These are phyloP conservation scores for Coemansia sp. DNA, from an alignment of 192 early-diverging fungal genomes.

Conservation along the genomic window DNA sequence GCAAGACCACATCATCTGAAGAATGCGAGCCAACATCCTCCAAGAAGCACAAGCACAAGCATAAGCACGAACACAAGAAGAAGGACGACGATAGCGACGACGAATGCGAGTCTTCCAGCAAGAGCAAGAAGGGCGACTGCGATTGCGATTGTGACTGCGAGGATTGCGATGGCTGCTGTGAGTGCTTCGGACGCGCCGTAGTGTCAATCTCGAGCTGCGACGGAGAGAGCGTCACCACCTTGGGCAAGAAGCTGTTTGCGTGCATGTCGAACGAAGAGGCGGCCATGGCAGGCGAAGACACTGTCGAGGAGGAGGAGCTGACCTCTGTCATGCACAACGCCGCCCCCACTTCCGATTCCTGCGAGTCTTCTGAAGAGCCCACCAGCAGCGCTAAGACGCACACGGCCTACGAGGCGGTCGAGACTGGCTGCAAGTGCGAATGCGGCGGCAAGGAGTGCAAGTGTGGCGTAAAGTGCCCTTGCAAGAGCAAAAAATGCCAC, in stretches of 20 bases:
- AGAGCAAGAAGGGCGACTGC: not conserved
- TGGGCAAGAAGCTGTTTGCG: slow-evolving; percentile 46
- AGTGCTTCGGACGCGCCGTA: slow-evolving; percentile 47
- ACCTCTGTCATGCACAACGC: slow-evolving; percentile 13
- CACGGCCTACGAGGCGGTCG: slow-evolving; percentile 22
- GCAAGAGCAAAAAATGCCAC: slow-evolving; percentile 30
- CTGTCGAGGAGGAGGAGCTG: slow-evolving; percentile 11
- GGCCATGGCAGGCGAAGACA: slow-evolving; percentile 8
- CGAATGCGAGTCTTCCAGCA: not conserved
- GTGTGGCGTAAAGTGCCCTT: slow-evolving; percentile 31
- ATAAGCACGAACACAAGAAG: slow-evolving; percentile 16
- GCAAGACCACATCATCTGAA: slow-evolving; percentile 6
- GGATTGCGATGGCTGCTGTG: slow-evolving; percentile 11
- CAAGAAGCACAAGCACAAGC: slow-evolving; percentile 33
- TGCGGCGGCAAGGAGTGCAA: slow-evolving; percentile 26
- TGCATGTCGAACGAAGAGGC: not conserved
- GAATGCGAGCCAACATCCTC: slow-evolving; percentile 12
- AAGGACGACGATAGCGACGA: slow-evolving; percentile 4
- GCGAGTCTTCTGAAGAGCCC: not conserved
- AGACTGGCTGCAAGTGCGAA: slow-evolving; percentile 22
- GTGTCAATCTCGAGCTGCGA: slow-evolving; percentile 32
- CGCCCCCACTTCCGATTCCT: not conserved
- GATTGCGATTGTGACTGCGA: slow-evolving; percentile 21
- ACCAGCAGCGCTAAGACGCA: slow-evolving; percentile 10
- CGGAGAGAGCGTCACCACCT: slow-evolving; percentile 24